Conservation (phyloP, 495 filamentous ascomycete genomes). For the Aspergillus asperescens region DNA sequence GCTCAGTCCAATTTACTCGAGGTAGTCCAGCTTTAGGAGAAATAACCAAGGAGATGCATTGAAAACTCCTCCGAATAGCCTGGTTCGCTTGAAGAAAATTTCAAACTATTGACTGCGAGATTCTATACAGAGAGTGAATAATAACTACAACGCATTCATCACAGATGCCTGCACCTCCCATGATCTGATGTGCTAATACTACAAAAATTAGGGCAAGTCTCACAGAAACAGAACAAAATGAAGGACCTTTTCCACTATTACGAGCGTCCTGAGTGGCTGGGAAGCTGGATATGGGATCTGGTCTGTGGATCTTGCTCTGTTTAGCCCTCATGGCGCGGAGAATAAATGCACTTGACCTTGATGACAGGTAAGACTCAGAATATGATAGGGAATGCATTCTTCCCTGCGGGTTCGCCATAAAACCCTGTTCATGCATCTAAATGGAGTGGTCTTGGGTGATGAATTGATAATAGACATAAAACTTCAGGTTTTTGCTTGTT, state of each 20-base stretch:
- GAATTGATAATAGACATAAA: not conserved
- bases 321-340: constrained; percentile 19
- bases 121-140: constrained; percentile 12
- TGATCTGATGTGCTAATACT: constrained; percentile 9
- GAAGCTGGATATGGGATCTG: constrained; percentile 5
- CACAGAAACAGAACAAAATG: constrained; percentile 15
- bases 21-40: not conserved
- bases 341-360: constrained; percentile 7
- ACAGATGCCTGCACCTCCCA: constrained; percentile 4
- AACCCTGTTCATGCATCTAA: not conserved
- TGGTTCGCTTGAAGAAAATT: constrained; percentile 2
- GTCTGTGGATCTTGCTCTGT: constrained; percentile 9
- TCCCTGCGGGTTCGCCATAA: not conserved
- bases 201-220: constrained; percentile 1
- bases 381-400: constrained; percentile 2
- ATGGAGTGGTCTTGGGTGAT: not conserved
- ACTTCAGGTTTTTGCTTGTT: no score
- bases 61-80: not conserved
- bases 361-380: constrained; percentile 13
- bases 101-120: constrained; percentile 16
- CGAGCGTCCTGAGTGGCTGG: constrained; percentile 13
- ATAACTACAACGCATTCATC: constrained; percentile 1
- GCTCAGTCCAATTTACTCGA: constrained; percentile 11
- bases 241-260: constrained; percentile 13
- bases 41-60: not conserved